Evolutionary conservation across 495 filamentous ascomycete genomes (phyloP).

Genomic region (Xylaria castorea): DNA sequence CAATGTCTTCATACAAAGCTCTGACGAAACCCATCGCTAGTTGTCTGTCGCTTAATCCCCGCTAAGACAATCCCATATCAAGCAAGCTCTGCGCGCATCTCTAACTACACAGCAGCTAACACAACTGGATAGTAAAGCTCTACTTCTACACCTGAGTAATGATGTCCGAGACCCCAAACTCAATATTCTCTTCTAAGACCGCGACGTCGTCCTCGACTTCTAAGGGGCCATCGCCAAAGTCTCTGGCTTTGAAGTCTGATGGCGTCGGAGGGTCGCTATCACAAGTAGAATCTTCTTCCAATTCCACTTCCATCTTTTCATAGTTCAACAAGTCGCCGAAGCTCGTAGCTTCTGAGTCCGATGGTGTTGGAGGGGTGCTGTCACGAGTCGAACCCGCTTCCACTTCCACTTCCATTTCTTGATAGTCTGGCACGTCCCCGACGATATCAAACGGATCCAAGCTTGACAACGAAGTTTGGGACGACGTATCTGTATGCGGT

Average conservation of each 20-base stretch:
- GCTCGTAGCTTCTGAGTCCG: constrained; percentile 28
- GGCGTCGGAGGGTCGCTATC: constrained; percentile 20
- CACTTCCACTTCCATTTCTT: background rate
- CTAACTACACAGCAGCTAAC: constrained; percentile 4
- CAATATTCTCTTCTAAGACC: constrained; percentile 64
- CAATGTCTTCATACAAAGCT: background rate
- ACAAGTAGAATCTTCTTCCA: background rate
- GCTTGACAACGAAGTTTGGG: background rate
- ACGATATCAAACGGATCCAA: background rate
- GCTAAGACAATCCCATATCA: constrained; percentile 2
- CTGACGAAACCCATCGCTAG: background rate
- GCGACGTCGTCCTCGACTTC: constrained; percentile 61
- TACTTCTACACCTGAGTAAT: constrained; percentile 47
- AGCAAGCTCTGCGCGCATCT: background rate
- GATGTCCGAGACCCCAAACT: constrained; percentile 58
- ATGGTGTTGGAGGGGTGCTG: constrained; percentile 22
- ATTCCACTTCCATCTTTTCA: background rate
- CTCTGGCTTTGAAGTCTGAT: constrained; percentile 27
- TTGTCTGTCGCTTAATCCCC: background rate
- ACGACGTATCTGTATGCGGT: background rate
- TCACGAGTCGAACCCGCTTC: background rate
- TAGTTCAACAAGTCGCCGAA: constrained; percentile 27
- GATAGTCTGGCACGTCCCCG: background rate
- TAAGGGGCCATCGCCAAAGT: constrained; percentile 39
- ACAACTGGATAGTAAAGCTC: background rate